Base-by-base conservation (phyloP, 306 rosid genomes). In the Dalbergia cochinchinensis region DNA sequence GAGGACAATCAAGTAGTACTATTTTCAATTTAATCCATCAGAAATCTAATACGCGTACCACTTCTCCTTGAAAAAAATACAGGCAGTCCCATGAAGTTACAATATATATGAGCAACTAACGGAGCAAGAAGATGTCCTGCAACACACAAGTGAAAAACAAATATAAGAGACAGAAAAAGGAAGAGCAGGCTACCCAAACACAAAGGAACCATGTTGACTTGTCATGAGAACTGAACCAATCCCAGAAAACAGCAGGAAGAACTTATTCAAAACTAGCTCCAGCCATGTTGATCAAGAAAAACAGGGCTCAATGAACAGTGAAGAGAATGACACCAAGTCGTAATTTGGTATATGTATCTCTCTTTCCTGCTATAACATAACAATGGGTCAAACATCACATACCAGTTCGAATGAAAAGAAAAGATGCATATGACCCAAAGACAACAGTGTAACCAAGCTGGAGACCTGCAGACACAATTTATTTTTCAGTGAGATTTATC, bases 1-100 rank as follows among this genome's bases (percentile, higher is more conserved):
- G 35, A 10, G 22, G 45, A 58, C 48, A 37, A 16, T 9, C 53
- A 54, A 37, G 74, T 65, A 6, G 44, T 31, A 31, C 42, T 78
- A 41, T 54, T 78, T 16, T 13, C 16, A 59, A 39, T 70, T 51
- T 61, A 31, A 48, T 57, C 22, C 35, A 70, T 14, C 69, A 42
- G 48, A 62, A 83, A 81, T 45, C 5, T 61, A 66, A 67, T 45
- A 33, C 3, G 65, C 89, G 57, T 91, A 93, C 99, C 97, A 78
- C 81, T 89, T 55, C 90, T 84, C 19, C 35, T 73, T 12, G 96
- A 89, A 83, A 82, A 86, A 57, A 91, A 41, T 37, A 64, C 86
- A 31, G 99, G 98, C 83, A 91, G 84, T 78, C 98, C 99, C 99
- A 96, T 91, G 79, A 87, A 88, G 75, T 96, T 96, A 87, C 99